These are phyloP conservation scores for Hanseniaspora valbyensis DNA, from an alignment of 805 yeast species.

Conservation along the genomic window DNA sequence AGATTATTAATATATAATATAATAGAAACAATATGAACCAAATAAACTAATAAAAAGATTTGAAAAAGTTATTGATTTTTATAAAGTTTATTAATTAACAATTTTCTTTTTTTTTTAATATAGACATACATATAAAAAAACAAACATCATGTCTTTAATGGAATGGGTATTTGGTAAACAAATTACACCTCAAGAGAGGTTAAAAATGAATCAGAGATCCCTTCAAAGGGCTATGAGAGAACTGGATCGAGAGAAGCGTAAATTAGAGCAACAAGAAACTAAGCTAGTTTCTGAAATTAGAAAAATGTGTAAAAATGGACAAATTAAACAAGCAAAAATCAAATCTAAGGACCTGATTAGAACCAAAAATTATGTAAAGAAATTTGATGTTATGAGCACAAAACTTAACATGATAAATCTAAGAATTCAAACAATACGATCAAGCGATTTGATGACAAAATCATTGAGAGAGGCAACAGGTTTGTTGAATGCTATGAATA, in stretches of 20 bases:
- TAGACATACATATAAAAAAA: background rate
- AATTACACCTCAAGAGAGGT: slow-evolving; percentile 86
- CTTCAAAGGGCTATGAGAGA: slow-evolving; percentile 91
- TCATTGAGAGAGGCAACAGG: slow-evolving; percentile 91
- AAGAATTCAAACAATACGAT: slow-evolving; percentile 80
- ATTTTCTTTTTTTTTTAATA: too few relatives aligned
- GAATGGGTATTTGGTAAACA: slow-evolving; percentile 96
- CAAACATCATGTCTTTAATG: slow-evolving; percentile 44
- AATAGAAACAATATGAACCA: too few relatives aligned
- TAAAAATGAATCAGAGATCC: slow-evolving; percentile 89
- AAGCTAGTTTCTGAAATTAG: slow-evolving; percentile 75
- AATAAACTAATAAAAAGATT: background rate
- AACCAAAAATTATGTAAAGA: slow-evolving; percentile 67
- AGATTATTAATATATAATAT: too few relatives aligned
- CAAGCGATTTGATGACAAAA: slow-evolving; percentile 88
- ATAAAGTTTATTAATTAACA: background rate
- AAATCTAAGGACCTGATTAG: slow-evolving; percentile 93
- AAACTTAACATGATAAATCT: slow-evolving; percentile 90
- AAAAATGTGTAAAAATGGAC: slow-evolving; percentile 83
- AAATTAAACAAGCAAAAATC: slow-evolving; percentile 76
- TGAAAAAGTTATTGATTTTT: too few relatives aligned
- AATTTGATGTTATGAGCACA: slow-evolving; percentile 86
- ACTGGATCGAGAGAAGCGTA: slow-evolving; percentile 72
- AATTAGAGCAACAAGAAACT: slow-evolving; percentile 86
- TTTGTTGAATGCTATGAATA: slow-evolving; percentile 74